These are phyloP conservation scores for Erythrobasidium hasegawianum DNA, from an alignment of 1,284 basidiomycete genomes.

Conservation along the genomic window DNA sequence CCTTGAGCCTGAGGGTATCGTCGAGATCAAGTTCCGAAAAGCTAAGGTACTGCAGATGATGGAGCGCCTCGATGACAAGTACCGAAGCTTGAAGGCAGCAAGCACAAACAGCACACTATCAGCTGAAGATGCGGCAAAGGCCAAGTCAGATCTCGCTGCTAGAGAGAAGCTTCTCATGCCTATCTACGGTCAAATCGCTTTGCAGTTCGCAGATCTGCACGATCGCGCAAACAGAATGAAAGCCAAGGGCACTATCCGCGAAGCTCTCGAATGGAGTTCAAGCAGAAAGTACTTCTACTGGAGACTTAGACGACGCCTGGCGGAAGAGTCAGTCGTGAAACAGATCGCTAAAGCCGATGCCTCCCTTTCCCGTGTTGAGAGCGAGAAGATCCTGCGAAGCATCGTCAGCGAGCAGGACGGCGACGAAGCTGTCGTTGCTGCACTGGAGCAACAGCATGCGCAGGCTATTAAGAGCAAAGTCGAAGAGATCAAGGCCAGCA, in stretches of 20 bases:
- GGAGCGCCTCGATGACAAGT: slow-evolving; percentile 85
- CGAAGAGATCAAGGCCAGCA: slow-evolving; percentile 42
- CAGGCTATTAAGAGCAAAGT: slow-evolving; percentile 40
- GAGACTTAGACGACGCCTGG: slow-evolving; percentile 66
- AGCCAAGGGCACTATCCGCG: slow-evolving; percentile 82
- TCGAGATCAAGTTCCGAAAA: slow-evolving; percentile 67
- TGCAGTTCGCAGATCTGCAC: slow-evolving; percentile 94
- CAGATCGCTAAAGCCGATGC: slow-evolving; percentile 47
- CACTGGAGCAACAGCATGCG: slow-evolving; percentile 45
- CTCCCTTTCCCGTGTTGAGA: slow-evolving; percentile 44
- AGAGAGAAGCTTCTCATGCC: slow-evolving; percentile 81
- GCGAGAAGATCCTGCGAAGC: slow-evolving; percentile 42
- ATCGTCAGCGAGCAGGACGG: slow-evolving; percentile 42
- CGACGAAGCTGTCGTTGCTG: slow-evolving; percentile 44
- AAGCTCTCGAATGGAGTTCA: slow-evolving; percentile 77
- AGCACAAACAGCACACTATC: slow-evolving; percentile 70
- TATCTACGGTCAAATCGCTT: slow-evolving; percentile 87
- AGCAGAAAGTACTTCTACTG: slow-evolving; percentile 89
- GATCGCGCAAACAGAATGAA: slow-evolving; percentile 91
- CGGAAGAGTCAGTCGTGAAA: slow-evolving; percentile 49
- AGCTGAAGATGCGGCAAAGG: slow-evolving; percentile 67
- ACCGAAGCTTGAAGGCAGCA: slow-evolving; percentile 73
- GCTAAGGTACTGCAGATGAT: slow-evolving; percentile 87
- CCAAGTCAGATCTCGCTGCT: slow-evolving; percentile 64
- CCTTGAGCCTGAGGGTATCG: slow-evolving; percentile 93